Evolutionary conservation across 148 eudicot genomes (phyloP).

Genomic region (Selenicereus undatus): DNA sequence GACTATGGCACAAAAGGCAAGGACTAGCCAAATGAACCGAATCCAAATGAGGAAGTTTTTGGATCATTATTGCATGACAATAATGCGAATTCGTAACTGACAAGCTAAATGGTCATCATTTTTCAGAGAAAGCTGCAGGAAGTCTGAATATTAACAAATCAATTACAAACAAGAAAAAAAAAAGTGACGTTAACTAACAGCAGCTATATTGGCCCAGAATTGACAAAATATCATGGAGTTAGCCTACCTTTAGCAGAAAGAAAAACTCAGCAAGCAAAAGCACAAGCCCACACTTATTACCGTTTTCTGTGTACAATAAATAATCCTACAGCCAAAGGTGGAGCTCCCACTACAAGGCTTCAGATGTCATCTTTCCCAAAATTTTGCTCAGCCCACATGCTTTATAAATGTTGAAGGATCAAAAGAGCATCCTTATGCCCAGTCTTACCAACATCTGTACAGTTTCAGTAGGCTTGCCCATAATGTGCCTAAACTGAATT

Average conservation of each 20-base stretch:
- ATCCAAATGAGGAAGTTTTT: neutral
- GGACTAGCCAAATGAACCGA: neutral
- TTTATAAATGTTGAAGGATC: neutral
- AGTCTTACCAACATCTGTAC: neutral
- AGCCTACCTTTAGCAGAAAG: neutral
- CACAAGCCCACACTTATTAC: neutral
- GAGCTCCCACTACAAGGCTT: too few species aligned
- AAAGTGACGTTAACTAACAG: neutral
- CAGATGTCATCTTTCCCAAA: too few species aligned
- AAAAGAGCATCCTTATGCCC: neutral
- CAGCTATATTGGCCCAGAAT: neutral
- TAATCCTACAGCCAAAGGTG: too few species aligned
- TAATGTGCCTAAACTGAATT: neutral
- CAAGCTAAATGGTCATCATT: neutral
- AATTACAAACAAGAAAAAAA: neutral
- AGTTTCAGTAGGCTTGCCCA: neutral
- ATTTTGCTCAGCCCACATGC: neutral
- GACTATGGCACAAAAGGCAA: neutral
- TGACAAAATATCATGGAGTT: neutral
- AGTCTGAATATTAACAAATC: neutral
- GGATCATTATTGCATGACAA: neutral
- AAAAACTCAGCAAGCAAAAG: neutral
- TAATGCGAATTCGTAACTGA: neutral
- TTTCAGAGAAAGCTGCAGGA: neutral
- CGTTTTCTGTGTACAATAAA: too few species aligned